phyloP scores from a whole-genome alignment of 345 rosid genomes.

The Corymbia maculata region DNA sequence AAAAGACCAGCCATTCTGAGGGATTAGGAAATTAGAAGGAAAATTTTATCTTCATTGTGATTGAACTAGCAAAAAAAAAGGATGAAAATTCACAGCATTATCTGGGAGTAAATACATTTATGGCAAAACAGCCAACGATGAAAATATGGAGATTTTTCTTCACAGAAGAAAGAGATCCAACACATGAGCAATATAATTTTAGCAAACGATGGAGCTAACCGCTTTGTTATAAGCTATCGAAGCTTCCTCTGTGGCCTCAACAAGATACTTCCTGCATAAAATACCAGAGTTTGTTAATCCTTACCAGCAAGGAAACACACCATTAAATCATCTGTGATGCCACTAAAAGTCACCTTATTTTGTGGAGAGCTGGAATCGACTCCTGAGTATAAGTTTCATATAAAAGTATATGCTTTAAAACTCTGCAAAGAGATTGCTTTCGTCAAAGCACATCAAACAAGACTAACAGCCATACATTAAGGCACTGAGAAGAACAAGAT shows the following conservation, averaged over 20 bases:
- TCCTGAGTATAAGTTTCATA: conserved; percentile 88
- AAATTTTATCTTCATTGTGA: not conserved
- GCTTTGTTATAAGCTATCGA: conserved; percentile 93
- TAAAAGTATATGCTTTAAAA: conserved; percentile 73
- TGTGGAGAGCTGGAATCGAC: conserved; percentile 84
- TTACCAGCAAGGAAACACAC: not conserved
- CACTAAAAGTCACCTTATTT: conserved; percentile 51
- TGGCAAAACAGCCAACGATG: not conserved
- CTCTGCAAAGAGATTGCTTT: conserved; percentile 27
- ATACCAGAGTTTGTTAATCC: not conserved
- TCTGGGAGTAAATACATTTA: not conserved
- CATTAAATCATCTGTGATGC: not conserved
- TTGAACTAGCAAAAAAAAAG: not conserved
- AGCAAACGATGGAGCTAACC: conserved; percentile 28
- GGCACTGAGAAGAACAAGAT: not conserved
- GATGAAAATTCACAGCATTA: not conserved
- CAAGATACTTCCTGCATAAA: conserved; percentile 66
- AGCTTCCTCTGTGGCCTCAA: conserved; percentile 95
- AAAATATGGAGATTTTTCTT: not conserved
- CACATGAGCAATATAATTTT: not conserved
- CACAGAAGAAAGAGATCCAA: not conserved
- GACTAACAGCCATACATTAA: not conserved
- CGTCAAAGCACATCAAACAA: not conserved
- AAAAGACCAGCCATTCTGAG: not conserved
- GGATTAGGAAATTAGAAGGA: not conserved